Evolutionary conservation across 768 basidiomycete species (phyloP), one percentile per base, ranked within the genome.

Genomic region (Lactarius deliciosus): DNA sequence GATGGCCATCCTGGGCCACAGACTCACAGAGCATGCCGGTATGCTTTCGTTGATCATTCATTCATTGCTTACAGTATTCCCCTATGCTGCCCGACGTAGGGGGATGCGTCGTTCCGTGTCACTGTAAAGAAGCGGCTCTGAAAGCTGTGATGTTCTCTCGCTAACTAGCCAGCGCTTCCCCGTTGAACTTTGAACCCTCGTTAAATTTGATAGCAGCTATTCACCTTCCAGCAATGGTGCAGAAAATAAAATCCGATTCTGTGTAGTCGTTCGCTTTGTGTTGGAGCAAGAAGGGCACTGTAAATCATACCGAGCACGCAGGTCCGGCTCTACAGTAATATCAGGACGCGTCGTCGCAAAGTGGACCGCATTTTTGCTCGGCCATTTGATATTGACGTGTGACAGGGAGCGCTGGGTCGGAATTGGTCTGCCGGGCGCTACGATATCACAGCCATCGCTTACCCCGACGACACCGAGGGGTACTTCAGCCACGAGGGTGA

Each of bases 401-500:
- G 47, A 50, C n/a, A 22, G 45, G n/a, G n/a, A 25, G 47, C 47
- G 22, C 22, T 50, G 13, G 5, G 50, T 25, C 50, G 11, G 50
- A 50, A 58, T 64, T 59, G 47, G 22, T 59, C 40, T 40, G 10
- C 50, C 13, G 22, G 22, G 50, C 50, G 50, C 25, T 53, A 53
- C 50, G 22, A 53, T 5, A 6, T 5, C 47, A 53, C 50, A 2
- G 25, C 50, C 50, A 25, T 53, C 50, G 50, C 50, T 53, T 53
- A 53, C 50, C 13, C 25, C 50, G 18, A n/a, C 16, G 15, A 34
- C 30, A 15, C 32, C 60, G 15, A 11, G 15, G 34, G 5, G 32
- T 22, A 4, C 22, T 9, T 30, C 3, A 2, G 9, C 43, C 18
- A 61, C 64, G 43, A 56, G 54, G 54, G 3, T 20, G 16, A 32